Base-by-base conservation (phyloP, 495 filamentous ascomycete genomes). In the Trichoderma asperelloides region DNA sequence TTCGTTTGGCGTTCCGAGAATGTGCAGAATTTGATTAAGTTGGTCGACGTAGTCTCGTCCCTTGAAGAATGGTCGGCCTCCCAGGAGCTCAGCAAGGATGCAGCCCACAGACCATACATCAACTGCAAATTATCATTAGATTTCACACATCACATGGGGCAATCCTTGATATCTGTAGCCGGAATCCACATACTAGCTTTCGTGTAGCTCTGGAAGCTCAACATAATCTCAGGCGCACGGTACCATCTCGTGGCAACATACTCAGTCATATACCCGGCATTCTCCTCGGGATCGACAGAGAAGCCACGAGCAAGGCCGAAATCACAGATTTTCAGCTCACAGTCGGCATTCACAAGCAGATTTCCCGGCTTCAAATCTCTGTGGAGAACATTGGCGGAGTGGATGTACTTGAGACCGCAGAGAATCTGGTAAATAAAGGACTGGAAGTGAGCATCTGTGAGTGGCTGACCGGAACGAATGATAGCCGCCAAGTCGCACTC, bases 101-200 rank as follows among this genome's bases (percentile, higher is more conserved):
- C 95, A 98, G 65, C 95, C 95, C 21, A 98, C 94, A 28, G 95
- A 98, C 95, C 95, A 98, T 33, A 98, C 93, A 74, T 98, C 95
- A 77, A 97, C 93, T 97, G 62, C n/a, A 33, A 66, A 30, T 47
- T 33, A n/a, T 18, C 15, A 2, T 55, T 11, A 55, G 49, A 21
- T 7, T 11, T 55, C 8, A n/a, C 16, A 7, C 37, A 63, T n/a
- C 25, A 37, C n/a, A 45, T 27, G 25, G 5, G 16, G 15, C n/a
- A 4, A 18, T 16, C 12, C 28, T 15, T 62, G 41, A 18, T 0
- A 18, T n/a, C 25, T 47, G 63, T 1, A 16, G 49, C 8, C 7
- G 27, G 15, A 37, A 3, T 37, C 5, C 11, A 92, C 92, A 62
- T 84, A 96, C 92, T 98, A 67, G 95, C 95, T 90, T 98, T 98